phyloP scores from a whole-genome alignment of 495 filamentous ascomycete genomes.

The Letharia columbiana region DNA sequence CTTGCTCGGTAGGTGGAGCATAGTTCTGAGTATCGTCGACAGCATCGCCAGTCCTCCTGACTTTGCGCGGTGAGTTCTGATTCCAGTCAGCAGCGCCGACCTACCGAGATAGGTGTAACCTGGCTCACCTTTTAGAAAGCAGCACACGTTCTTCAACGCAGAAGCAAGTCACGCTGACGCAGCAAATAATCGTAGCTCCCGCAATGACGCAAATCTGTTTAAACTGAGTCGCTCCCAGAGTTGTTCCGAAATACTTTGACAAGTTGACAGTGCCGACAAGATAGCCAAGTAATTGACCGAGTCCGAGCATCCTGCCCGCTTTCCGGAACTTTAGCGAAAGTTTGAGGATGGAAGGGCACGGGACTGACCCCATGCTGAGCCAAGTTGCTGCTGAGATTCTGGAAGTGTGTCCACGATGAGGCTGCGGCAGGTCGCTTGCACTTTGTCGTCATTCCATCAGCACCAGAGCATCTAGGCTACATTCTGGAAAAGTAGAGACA shows the following conservation, averaged over 20 bases:
- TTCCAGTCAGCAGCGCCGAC: neutral
- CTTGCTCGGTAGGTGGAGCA: slow-evolving; percentile 65
- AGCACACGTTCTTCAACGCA: slow-evolving; percentile 76
- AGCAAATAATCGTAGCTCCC: slow-evolving; percentile 56
- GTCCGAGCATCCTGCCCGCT: slow-evolving; percentile 81
- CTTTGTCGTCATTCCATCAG: slow-evolving; percentile 36
- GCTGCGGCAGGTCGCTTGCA: slow-evolving; percentile 79
- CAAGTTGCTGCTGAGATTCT: slow-evolving; percentile 76
- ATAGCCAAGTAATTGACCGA: slow-evolving; percentile 80
- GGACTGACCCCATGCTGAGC: slow-evolving; percentile 76
- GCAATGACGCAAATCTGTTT: slow-evolving; percentile 85
- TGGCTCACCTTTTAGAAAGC: slow-evolving; percentile 53
- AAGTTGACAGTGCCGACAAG: slow-evolving; percentile 75
- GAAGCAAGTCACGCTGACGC: slow-evolving; percentile 66
- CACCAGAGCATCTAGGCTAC: neutral
- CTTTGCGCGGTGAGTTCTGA: neutral
- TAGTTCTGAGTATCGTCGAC: slow-evolving; percentile 45
- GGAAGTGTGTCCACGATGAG: slow-evolving; percentile 88
- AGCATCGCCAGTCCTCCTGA: slow-evolving; percentile 40
- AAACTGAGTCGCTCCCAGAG: slow-evolving; percentile 81
- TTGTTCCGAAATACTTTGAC: slow-evolving; percentile 59
- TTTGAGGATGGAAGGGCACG: neutral
- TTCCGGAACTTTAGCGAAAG: slow-evolving; percentile 11
- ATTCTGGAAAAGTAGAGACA: slow-evolving; percentile 25
- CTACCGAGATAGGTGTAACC: neutral